A percentile compares a stretch with the other conserved stretches of the same genome.
Evolutionary conservation across 495 filamentous ascomycete genomes (phyloP).

Genomic region (Cryomyces antarcticus): DNA sequence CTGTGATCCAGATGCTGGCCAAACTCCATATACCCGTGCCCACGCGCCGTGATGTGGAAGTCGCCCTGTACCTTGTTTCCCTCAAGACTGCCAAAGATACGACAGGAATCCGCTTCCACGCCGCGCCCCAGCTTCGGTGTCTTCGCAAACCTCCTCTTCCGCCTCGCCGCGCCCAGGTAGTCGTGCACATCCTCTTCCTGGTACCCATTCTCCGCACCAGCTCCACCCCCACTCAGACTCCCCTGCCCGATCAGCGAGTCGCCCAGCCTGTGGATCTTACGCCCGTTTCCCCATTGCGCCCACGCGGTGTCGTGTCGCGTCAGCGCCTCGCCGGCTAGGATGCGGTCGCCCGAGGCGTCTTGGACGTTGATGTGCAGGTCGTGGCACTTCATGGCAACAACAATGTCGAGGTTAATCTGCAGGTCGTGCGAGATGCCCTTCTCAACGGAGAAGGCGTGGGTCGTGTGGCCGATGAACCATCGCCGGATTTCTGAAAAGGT

Average conservation of each 20-base stretch:
- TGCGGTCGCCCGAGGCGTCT: slow-evolving; percentile 79
- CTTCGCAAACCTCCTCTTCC: slow-evolving; percentile 47
- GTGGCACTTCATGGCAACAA: slow-evolving; percentile 74
- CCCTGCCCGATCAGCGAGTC: slow-evolving; percentile 15
- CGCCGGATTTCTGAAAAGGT: slow-evolving; percentile 53
- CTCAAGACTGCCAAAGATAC: slow-evolving; percentile 76
- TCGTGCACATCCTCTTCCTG: slow-evolving; percentile 56
- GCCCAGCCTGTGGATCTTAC: slow-evolving; percentile 47
- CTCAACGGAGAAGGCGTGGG: slow-evolving; percentile 83
- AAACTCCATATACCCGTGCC: slow-evolving; percentile 75
- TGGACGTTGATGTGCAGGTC: slow-evolving; percentile 93
- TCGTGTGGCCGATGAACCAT: slow-evolving; percentile 68
- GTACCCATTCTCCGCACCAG: slow-evolving; percentile 14
- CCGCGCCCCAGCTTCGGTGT: slow-evolving; percentile 41
- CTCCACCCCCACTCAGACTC: not conserved
- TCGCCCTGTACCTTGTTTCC: slow-evolving; percentile 94
- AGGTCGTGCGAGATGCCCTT: slow-evolving; percentile 72
- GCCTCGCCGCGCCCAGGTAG: slow-evolving; percentile 39
- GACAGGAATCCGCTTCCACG: slow-evolving; percentile 40
- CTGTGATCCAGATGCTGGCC: slow-evolving; percentile 67
- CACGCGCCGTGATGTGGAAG: slow-evolving; percentile 91
- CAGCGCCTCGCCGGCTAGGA: slow-evolving; percentile 61
- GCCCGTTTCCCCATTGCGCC: slow-evolving; percentile 56
- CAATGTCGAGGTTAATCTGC: slow-evolving; percentile 89
- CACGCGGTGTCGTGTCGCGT: slow-evolving; percentile 59